Evolutionary conservation across 768 basidiomycete species (phyloP), one percentile per base, ranked within the genome.

Genomic region (Chiua virens): DNA sequence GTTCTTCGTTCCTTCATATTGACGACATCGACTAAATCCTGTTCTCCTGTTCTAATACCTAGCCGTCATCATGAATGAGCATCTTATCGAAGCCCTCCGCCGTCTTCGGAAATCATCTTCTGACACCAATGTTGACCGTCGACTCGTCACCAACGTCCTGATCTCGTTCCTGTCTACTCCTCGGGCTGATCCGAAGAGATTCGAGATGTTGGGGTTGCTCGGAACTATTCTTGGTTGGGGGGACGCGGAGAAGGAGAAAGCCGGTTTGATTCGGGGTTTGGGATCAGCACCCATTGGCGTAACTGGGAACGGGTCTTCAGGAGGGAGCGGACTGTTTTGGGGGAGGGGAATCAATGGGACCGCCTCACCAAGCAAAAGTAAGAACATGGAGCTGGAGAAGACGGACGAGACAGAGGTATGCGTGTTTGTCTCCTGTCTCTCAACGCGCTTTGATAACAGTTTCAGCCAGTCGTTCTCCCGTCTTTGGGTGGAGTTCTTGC

Each of bases 1-100:
- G 95, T 94, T 55, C 30, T 74, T 67, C 35, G 36, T 6, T 45
- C 17, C 36, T 20, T 20, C 28, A 15, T 21, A 41, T 39, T 53
- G n/a, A 47, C 41, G 25, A 49, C 58, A 30, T 22, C n/a, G 10
- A 52, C 30, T 5, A 27, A 27, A 7, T 27, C 27, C 17, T 20
- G n/a, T 27, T 27, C 25, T 27, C 25, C 8, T 4, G 8, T 8
- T 27, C 25, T 5, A 27, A 5, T 27, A 8, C 8, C 30, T 9
- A 96, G 96, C 89, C 45, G 93, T 99, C 14, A 96, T 98, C 52
- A 85, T 95, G 66, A 98, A 98, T 58, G 97, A 98, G 64, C 97
- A 99, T 62, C 77, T 99, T 11, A 97, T 94, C 61, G 96, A 98
- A 70, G 97, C 97, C 4, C 81, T 99, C n/a, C 90, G 96, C 13